These are phyloP conservation scores for Yamadazyma dendronema DNA, from an alignment of 1,139 yeast species.

Conservation along the genomic window DNA sequence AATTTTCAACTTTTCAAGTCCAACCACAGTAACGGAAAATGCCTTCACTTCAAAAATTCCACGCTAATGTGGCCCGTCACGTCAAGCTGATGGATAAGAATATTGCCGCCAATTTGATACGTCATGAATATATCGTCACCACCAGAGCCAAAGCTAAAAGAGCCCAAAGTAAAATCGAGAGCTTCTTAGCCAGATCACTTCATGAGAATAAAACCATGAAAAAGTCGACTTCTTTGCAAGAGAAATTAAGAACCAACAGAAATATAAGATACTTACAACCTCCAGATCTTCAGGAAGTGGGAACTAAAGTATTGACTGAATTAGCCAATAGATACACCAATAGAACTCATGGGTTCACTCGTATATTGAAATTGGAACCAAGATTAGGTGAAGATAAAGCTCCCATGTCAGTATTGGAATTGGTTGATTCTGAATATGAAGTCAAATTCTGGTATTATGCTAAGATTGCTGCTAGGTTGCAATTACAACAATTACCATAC, in stretches of 20 bases:
- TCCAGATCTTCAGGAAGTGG: constrained; percentile 39
- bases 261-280: constrained; percentile 40
- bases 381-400: constrained; percentile 86
- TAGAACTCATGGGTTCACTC: constrained; percentile 81
- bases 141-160: constrained; percentile 47
- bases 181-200: constrained; percentile 35
- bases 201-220: constrained; percentile 17
- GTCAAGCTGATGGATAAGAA: constrained; percentile 47
- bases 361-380: constrained; percentile 81
- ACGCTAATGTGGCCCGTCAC: constrained; percentile 45
- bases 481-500: constrained; percentile 60
- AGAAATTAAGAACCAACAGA: constrained; percentile 19
- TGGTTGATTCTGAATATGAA: constrained; percentile 75
- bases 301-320: constrained; percentile 62
- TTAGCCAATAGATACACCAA: constrained; percentile 60
- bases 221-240: constrained; percentile 17
- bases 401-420: constrained; percentile 83
- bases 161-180: constrained; percentile 45
- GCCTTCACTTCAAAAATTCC: constrained; percentile 46
- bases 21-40: constrained; percentile 17
- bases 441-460: constrained; percentile 78
- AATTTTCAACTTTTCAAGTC: constrained; percentile 4
- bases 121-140: constrained; percentile 47
- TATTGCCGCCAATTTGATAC: constrained; percentile 44
- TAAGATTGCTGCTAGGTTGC: constrained; percentile 74